Percentiles rank a stretch among this genome's conserved stretches.
phyloP scores from a whole-genome alignment of 1,284 basidiomycete genomes.

The Melanopsichium pennsylvanicum region DNA sequence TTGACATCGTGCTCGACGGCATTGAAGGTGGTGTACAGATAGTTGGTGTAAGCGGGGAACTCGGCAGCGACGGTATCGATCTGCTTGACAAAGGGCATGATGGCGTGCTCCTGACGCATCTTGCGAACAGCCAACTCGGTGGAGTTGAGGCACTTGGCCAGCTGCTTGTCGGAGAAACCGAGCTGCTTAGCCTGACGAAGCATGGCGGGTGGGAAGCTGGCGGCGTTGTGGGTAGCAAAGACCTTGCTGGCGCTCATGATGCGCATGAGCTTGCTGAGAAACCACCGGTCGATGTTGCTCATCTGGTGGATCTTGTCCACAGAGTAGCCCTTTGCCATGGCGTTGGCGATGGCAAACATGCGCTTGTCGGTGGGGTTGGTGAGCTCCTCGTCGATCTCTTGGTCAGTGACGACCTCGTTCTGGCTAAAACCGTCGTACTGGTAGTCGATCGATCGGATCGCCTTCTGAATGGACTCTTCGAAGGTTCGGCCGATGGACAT shows the following conservation, averaged over 20 bases:
- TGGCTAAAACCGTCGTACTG: conserved; percentile 89
- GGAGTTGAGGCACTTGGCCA: conserved; percentile 81
- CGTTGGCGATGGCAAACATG: conserved; percentile 87
- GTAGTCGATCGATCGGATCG: conserved; percentile 94
- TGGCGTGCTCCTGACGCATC: conserved; percentile 81
- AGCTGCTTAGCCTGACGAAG: conserved; percentile 89
- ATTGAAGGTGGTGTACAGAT: conserved; percentile 98
- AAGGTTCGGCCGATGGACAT: conserved; percentile 99
- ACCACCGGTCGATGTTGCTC: conserved; percentile 98
- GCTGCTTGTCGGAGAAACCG: conserved; percentile 92
- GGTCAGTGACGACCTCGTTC: conserved; percentile 77
- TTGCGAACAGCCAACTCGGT: conserved; percentile 88
- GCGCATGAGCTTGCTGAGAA: conserved; percentile 81
- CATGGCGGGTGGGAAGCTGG: conserved; percentile 74
- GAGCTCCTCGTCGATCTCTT: conserved; percentile 84
- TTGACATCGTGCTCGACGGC: conserved; percentile 87
- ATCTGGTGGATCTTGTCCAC: conserved; percentile 96
- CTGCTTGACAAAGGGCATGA: conserved; percentile 94
- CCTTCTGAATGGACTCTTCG: conserved; percentile 98
- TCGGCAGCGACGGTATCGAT: conserved; percentile 99
- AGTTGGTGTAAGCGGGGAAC: conserved; percentile 98
- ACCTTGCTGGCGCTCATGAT: conserved; percentile 52
- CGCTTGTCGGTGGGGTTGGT: conserved; percentile 89
- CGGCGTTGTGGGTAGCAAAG: conserved; percentile 74
- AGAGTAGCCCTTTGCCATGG: conserved; percentile 86